These are phyloP conservation scores for Bocquillonia castaneifolia DNA, from an alignment of 441 rosid species.

Conservation along the genomic window DNA sequence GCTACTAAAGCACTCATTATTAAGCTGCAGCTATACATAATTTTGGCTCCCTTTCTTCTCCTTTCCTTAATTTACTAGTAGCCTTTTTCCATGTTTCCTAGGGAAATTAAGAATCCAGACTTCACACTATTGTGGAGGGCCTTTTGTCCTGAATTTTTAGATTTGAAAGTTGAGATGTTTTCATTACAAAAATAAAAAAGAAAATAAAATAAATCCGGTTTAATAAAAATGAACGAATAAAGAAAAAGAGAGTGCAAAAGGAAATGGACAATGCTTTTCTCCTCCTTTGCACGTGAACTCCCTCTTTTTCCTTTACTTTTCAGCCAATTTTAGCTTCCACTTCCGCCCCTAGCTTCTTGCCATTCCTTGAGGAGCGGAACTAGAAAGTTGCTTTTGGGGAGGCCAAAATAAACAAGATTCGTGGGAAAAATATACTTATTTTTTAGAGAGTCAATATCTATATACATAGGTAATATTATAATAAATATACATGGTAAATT, in stretches of 20 bases:
- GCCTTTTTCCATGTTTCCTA: not conserved
- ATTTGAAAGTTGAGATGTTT: slow-evolving; percentile 4
- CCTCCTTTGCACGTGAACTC: slow-evolving; percentile 2
- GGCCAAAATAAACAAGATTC: too few species aligned
- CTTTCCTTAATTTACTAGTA: too few species aligned
- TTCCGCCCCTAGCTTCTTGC: not conserved
- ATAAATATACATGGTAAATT: too few species aligned
- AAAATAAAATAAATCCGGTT: too few species aligned
- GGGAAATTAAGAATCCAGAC: not conserved
- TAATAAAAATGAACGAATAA: too few species aligned
- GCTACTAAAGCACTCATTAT: not conserved
- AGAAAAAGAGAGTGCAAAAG: not conserved
- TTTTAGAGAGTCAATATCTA: too few species aligned
- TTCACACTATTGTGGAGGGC: slow-evolving; percentile 4
- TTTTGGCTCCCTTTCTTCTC: not conserved
- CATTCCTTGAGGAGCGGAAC: too few species aligned
- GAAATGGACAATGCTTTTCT: not conserved
- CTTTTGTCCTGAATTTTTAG: not conserved
- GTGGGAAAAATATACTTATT: too few species aligned
- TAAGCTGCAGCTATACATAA: not conserved
- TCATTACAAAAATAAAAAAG: too few species aligned
- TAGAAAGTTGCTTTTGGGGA: too few species aligned
- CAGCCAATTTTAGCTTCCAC: not conserved
- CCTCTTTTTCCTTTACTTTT: not conserved
- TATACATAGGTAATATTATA: too few species aligned